phyloP scores from a whole-genome alignment of 441 rosid genomes.

The Pelargonium exstipulatum region DNA sequence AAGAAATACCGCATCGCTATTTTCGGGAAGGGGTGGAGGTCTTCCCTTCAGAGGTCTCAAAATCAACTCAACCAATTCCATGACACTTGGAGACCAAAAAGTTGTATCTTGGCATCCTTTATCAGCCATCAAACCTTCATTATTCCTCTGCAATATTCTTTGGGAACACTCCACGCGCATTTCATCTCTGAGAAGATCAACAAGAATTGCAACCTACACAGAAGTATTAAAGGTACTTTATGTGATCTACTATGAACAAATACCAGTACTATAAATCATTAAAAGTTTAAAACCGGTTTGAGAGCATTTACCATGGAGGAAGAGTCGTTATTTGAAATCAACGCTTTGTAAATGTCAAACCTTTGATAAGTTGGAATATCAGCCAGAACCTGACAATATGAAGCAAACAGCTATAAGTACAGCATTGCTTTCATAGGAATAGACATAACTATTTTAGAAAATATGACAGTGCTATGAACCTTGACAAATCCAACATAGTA shows the following conservation, averaged over 20 bases:
- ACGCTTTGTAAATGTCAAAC: conserved; percentile 49
- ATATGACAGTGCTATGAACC: not conserved
- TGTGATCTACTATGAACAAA: conserved; percentile 10
- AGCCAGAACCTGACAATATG: conserved; percentile 54
- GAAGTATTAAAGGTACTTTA: conserved; percentile 21
- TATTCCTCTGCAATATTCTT: conserved; percentile 17
- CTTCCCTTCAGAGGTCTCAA: conserved; percentile 75
- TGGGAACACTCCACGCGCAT: conserved; percentile 36
- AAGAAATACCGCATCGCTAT: conserved; percentile 56
- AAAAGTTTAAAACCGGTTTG: conserved; percentile 5
- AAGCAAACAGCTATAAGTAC: conserved; percentile 1
- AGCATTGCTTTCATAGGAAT: not conserved
- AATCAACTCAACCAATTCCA: conserved; percentile 63
- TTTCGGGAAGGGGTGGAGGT: conserved; percentile 73
- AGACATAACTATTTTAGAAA: not conserved
- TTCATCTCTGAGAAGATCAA: conserved; percentile 60
- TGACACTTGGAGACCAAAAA: conserved; percentile 41
- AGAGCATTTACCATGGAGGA: conserved; percentile 68
- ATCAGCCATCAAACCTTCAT: conserved; percentile 23
- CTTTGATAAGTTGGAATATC: conserved; percentile 61
- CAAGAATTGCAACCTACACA: conserved; percentile 68
- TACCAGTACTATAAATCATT: conserved; percentile 11
- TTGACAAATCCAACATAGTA: not conserved
- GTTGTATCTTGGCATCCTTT: conserved; percentile 27
- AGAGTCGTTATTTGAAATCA: conserved; percentile 49